These are phyloP conservation scores for Boletus subparvulus DNA, from an alignment of 768 basidiomycete genomes.

Conservation along the genomic window DNA sequence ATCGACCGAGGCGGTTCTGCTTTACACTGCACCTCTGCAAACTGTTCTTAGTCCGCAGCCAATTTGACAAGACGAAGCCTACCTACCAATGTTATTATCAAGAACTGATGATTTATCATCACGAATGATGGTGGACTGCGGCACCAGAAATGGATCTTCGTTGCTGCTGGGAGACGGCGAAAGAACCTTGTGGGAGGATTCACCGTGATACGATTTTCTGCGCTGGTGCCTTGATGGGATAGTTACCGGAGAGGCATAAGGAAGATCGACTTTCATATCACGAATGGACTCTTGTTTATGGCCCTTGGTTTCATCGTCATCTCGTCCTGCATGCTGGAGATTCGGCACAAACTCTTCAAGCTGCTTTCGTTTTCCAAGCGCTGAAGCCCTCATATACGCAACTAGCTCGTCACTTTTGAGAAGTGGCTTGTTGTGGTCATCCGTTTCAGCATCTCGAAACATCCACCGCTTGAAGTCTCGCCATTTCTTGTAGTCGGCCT, in stretches of 20 bases:
- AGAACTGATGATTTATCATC: background rate
- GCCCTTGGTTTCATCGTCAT: constrained; percentile 7
- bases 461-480: constrained; percentile 45
- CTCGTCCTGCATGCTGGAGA: constrained; percentile 1
- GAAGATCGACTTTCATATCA: background rate
- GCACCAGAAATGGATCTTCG: constrained; percentile 10
- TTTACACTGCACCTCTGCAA: constrained; percentile 16
- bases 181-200: constrained; percentile 6
- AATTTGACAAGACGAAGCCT: background rate
- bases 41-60: background rate
- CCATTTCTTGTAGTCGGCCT: constrained; percentile 56
- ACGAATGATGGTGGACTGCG: background rate
- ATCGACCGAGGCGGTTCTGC: constrained; percentile 4
- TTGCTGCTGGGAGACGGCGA: constrained; percentile 2
- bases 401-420: constrained; percentile 32
- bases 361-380: constrained; percentile 30
- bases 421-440: constrained; percentile 26
- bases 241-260: background rate
- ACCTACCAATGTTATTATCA: constrained; percentile 11
- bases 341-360: constrained; percentile 22
- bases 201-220: constrained; percentile 20
- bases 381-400: constrained; percentile 20
- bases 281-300: constrained; percentile 2
- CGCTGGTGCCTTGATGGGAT: constrained; percentile 6
- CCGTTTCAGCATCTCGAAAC: constrained; percentile 34